Conservation (phyloP, 345 rosid species). For the Orychophragmus violaceus region DNA sequence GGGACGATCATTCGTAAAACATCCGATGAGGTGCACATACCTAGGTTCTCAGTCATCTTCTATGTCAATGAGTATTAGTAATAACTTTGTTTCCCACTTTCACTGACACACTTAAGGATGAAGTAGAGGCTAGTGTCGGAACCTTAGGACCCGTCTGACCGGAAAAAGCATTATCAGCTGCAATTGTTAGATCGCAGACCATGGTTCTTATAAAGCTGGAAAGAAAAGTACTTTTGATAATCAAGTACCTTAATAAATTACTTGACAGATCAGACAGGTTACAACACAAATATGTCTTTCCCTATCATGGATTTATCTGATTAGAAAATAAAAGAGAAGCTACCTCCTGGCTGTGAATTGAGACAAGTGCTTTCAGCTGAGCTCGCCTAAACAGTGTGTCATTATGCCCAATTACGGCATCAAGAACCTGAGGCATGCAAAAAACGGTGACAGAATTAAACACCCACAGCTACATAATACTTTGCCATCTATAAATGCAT, state of each 20-base stretch:
- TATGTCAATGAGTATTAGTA: too few relatives aligned
- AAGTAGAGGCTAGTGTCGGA: too few relatives aligned
- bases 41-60: too few relatives aligned
- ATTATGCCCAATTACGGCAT: conserved; percentile 61
- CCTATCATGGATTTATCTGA: neutral
- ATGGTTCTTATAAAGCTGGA: too few relatives aligned
- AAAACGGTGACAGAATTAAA: conserved; percentile 4
- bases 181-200: too few relatives aligned
- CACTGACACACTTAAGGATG: too few relatives aligned
- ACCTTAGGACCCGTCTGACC: too few relatives aligned
- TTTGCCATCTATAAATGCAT: neutral
- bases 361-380: conserved; percentile 81
- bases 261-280: neutral
- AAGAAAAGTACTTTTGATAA: conserved; percentile 1
- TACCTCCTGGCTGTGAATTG: conserved; percentile 81
- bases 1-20: conserved; percentile 75
- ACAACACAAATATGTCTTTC: neutral
- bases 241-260: conserved; percentile 8
- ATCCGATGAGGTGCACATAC: too few relatives aligned
- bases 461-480: neutral
- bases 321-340: neutral
- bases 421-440: conserved; percentile 47
- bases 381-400: conserved; percentile 73
- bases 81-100: too few relatives aligned
- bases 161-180: too few relatives aligned